phyloP scores from a whole-genome alignment of 805 yeast species.

The Candida ulmi region DNA sequence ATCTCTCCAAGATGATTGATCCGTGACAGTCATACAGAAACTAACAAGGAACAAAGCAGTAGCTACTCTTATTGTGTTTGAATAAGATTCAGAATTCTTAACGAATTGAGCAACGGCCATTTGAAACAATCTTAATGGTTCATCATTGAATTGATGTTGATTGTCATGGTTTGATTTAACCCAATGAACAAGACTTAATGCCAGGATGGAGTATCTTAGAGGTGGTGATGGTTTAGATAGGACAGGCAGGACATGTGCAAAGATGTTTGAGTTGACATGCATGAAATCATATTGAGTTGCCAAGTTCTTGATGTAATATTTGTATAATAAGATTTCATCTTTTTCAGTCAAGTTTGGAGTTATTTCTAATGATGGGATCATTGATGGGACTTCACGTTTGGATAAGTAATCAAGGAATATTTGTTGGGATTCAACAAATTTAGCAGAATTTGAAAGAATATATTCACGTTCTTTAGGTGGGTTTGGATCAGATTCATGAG shows the following conservation, averaged over 20 bases:
- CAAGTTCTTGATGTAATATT: slow-evolving; percentile 1
- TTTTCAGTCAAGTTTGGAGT: not conserved
- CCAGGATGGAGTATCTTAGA: slow-evolving; percentile 4
- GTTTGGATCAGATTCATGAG: too few species aligned
- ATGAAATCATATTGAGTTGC: slow-evolving; percentile 5
- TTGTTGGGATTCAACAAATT: not conserved
- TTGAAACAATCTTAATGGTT: slow-evolving; percentile 4
- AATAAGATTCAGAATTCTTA: not conserved
- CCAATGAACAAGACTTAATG: slow-evolving; percentile 4
- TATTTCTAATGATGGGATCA: not conserved
- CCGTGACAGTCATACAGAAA: slow-evolving; percentile 2
- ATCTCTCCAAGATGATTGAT: slow-evolving; percentile 1
- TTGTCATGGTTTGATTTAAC: not conserved
- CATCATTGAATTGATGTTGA: not conserved
- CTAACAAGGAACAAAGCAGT: slow-evolving; percentile 3
- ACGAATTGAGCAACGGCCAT: slow-evolving; percentile 3
- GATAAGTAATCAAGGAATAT: not conserved
- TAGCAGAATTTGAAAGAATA: not conserved
- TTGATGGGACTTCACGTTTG: slow-evolving; percentile 1
- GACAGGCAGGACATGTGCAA: slow-evolving; percentile 1
- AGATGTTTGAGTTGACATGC: not conserved
- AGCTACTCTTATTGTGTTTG: slow-evolving; percentile 1
- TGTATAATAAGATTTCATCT: slow-evolving; percentile 6
- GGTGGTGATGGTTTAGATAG: slow-evolving; percentile 3
- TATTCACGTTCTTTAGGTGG: not conserved